phyloP scores from a whole-genome alignment of 805 yeast genomes.

The Monosporozyma aerobia region DNA sequence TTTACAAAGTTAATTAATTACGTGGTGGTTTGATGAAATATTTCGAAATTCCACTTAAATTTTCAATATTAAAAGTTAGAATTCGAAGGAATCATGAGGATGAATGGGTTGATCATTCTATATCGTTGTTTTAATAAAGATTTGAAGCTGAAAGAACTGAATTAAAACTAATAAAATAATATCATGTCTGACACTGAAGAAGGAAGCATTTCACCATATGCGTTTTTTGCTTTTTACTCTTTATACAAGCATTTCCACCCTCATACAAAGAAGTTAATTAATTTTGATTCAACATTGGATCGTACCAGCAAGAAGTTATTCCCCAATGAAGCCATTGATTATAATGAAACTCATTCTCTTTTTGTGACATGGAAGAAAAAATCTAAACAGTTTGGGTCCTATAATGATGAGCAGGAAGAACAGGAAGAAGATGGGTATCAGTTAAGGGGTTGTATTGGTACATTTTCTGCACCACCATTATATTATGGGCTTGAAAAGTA shows the following conservation, averaged over 20 bases:
- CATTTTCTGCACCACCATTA: constrained; percentile 51
- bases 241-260: constrained; percentile 16
- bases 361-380: constrained; percentile 81
- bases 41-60: background rate
- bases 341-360: constrained; percentile 41
- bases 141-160: no score
- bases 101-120: no score
- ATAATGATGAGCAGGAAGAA: background rate
- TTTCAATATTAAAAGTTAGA: background rate
- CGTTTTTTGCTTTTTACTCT: constrained; percentile 28
- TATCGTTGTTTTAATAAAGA: no score
- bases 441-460: constrained; percentile 90
- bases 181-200: background rate
- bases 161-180: no score
- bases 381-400: constrained; percentile 5
- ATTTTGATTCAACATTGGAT: constrained; percentile 4
- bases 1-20: background rate
- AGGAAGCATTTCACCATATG: constrained; percentile 18
- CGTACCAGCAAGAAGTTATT: constrained; percentile 13
- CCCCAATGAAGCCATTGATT: constrained; percentile 8
- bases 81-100: background rate
- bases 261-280: background rate
- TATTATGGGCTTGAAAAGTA: constrained; percentile 53
- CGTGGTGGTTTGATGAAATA: background rate
- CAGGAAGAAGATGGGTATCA: constrained; percentile 9